Conservation (phyloP, 1,139 yeast genomes). For the Protomyces pachydermus region DNA sequence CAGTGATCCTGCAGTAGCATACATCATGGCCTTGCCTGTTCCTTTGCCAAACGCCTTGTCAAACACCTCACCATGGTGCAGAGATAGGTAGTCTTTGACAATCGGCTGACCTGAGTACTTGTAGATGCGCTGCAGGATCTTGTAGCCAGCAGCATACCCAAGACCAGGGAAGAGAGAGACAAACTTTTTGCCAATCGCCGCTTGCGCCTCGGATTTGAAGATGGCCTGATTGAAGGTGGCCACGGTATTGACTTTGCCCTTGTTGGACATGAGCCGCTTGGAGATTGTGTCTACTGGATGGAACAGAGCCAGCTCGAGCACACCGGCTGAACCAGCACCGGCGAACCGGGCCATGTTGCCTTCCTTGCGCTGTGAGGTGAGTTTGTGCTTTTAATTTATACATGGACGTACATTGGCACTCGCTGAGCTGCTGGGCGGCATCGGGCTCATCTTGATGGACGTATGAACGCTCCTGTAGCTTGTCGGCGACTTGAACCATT, state of each 20-base stretch:
- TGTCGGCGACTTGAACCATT: too few species aligned
- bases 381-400: neutral
- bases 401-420: neutral
- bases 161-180: slow-evolving; percentile 93
- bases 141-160: slow-evolving; percentile 97
- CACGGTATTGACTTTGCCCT: slow-evolving; percentile 58
- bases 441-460: slow-evolving; percentile 9
- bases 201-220: slow-evolving; percentile 74
- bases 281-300: slow-evolving; percentile 98
- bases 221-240: slow-evolving; percentile 75
- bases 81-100: slow-evolving; percentile 79
- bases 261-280: slow-evolving; percentile 95
- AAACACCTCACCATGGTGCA: slow-evolving; percentile 64
- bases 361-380: slow-evolving; percentile 24
- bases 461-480: too few species aligned
- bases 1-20: slow-evolving; percentile 87
- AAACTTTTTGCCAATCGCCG: slow-evolving; percentile 64
- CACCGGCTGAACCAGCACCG: slow-evolving; percentile 97
- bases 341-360: slow-evolving; percentile 76
- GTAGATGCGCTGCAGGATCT: slow-evolving; percentile 92
- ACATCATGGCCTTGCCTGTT: slow-evolving; percentile 91
- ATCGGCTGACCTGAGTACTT: slow-evolving; percentile 99
- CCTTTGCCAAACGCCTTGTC: slow-evolving; percentile 81
- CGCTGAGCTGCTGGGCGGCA: slow-evolving; percentile 22
- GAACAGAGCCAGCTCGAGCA: slow-evolving; percentile 91